Conservation (phyloP, 2,329 filamentous ascomycete genomes). For the Verticillium zaregamsianum region DNA sequence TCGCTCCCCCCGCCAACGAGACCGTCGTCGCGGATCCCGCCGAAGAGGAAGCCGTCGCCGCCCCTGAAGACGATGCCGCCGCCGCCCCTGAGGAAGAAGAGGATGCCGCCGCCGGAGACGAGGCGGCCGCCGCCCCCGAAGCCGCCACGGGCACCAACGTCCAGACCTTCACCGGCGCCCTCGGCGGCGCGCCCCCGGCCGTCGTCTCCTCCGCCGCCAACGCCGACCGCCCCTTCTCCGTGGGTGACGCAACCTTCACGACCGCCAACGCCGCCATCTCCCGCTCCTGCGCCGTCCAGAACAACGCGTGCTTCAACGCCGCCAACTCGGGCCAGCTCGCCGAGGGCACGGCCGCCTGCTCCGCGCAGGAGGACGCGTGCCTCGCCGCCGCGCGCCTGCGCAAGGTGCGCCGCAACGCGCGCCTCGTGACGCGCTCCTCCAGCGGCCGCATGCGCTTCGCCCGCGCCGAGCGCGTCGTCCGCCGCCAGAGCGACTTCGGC, state of each 20-base stretch:
- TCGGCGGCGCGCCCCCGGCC: slow-evolving; percentile 37
- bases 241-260: slow-evolving; percentile 53
- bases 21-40: slow-evolving; percentile 2
- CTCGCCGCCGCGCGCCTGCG: slow-evolving; percentile 15
- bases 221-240: slow-evolving; percentile 39
- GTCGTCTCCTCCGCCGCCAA: slow-evolving; percentile 28
- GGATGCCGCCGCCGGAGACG: neutral
- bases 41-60: neutral
- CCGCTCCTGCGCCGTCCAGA: slow-evolving; percentile 46
- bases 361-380: slow-evolving; percentile 36
- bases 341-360: slow-evolving; percentile 36
- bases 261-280: slow-evolving; percentile 40
- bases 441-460: slow-evolving; percentile 15
- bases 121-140: slow-evolving; percentile 6
- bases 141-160: slow-evolving; percentile 27
- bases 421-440: slow-evolving; percentile 1
- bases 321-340: slow-evolving; percentile 38
- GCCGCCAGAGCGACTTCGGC: slow-evolving; percentile 32
- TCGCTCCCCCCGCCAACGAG: slow-evolving; percentile 9
- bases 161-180: slow-evolving; percentile 40
- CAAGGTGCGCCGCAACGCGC: slow-evolving; percentile 10
- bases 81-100: neutral
- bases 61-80: neutral
- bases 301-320: slow-evolving; percentile 46
- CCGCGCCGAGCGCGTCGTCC: slow-evolving; percentile 3